Base-by-base conservation (phyloP, 257 asterid species). In the Primulina huaijiensis region DNA sequence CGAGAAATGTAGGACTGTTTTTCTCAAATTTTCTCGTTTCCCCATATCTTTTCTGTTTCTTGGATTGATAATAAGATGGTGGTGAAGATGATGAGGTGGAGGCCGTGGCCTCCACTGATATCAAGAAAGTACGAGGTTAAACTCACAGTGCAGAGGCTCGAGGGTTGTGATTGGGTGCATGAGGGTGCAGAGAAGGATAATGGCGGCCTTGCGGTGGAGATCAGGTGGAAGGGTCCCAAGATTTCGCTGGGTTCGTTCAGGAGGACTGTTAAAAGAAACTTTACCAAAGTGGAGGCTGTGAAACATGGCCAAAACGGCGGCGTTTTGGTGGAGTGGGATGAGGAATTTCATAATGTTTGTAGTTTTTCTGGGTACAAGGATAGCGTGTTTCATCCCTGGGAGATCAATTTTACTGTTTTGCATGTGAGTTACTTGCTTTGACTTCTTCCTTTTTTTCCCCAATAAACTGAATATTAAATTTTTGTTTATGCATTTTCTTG, bases 11-110 rank as follows among this genome's bases (percentile, higher is more conserved):
- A 9, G 46, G 65, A 37, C 38, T 29, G 50, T 52, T 69, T 65
- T 7, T 62, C 1, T 43, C 33, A 11, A 6, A 7, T 70, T 61
- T 27, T 71, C 31, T 0, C 33, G 7, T 0, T 60, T 76, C 59
- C n/a, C 35, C 40, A 59, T 56, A 6, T 43, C 6, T 72, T 68
- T 78, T 50, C 8, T 25, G 71, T 68, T 1, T 6, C 43, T 53
- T 64, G 20, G 27, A 29, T 14, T 20, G 29, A 27, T 11, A 60
- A 19, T 38, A 31, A 43, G 86, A 90, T 92, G 98, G 96, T 86
- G 81, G 98, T 83, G 79, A 92, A 89, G 82, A 86, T 92, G 81
- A 89, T 92, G 89, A 83, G 82, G 79, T 92, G 98, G 98, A 88
- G 97, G 69, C 98, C 98, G 62, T 92, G 98, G 98, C 98, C 98